Base-by-base conservation (phyloP, 805 yeast genomes). In the Candida piceae region DNA sequence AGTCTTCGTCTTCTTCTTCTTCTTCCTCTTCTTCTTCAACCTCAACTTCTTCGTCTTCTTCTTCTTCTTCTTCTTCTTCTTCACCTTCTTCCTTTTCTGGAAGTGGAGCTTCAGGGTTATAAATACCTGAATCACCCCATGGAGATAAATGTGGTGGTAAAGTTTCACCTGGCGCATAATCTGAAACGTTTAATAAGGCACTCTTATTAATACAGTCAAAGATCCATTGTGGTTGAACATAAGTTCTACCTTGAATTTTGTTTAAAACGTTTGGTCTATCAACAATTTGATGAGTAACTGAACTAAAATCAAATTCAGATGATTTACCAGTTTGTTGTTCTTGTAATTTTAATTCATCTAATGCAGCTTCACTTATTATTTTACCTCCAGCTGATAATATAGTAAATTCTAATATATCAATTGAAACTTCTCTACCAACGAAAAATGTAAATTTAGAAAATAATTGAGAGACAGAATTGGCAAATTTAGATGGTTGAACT, bases 81-180 rank as follows among this genome's bases (percentile, higher is more conserved):
- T 52, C 70, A 7, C 59, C 75, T 2, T 53, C 72, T 9, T 52
- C 76, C 2, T 57, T 73, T 10, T 60, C 75, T 13, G 34, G 62
- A 6, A 52, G 63, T 23, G 62, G 62, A 22, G 76, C 82, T 39
- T 72, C 78, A 52, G 98, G 97, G 62, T 90, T 78, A 65, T 93
- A 93, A 37, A 80, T 82, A 51, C 83, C 87, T 32, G 89, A 75
- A 66, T 93, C 98, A 50, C 97, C 97, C 97, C 98, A 93, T 69
- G 98, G 98, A 35, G 96, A 85, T 54, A 93, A 70, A 63, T 93
- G 98, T 25, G 98, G 97, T 31, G 98, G 98, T 46, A 93, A 70
- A 4, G 86, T 68, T 65, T 90, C 97, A 39, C 98, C 98, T 5
- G 96, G 96, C 30, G 94, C 84, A 57, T 93, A 93, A 38, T 71